Base-by-base conservation (phyloP, 2,329 filamentous ascomycete genomes). In the Calonectria henricotiae region DNA sequence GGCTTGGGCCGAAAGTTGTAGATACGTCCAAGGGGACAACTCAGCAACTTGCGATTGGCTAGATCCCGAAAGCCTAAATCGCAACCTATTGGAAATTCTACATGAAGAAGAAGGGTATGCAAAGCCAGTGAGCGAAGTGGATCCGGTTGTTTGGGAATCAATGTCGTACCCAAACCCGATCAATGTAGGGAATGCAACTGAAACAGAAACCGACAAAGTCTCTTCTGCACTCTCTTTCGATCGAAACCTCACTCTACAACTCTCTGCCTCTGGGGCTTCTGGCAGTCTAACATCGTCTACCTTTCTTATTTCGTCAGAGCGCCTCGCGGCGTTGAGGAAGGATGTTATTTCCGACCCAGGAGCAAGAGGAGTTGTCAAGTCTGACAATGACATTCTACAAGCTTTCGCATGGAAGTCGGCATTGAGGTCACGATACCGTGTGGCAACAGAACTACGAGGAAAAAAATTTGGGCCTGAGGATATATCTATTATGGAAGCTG, bases 381-480 rank as follows among this genome's bases (percentile, higher is more conserved):
- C 82, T 0, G 71, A 49, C 5, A 27, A 80, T 65, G 83, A 84
- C 46, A 81, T 83, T 12, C 71, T 84, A 2, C 80, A 84, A 69
- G 83, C 83, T 0, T 81, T 84, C 55, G 78, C 83, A 64, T 84
- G 82, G 83, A 79, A 81, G 20, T 20, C 46, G 0, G 75, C 78
- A 0, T 75, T 81, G 0, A 78, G 77, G 27, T 79, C 82, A 1
- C 76, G 83, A 13, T 80, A 81, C 43, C 79, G 77, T 2, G 80
- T 81, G 2, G 80, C 76, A 2, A 76, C 64, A 13, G 71, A 74
- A 9, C 68, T 74, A 4, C 67, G 71, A 0, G 63, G 75, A 27
- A 39, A 75, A 11, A 73, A 67, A 1, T 73, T 72, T 13, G 23
- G 39, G 0, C 68, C 76, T 0, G 73, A 79, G 15, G 77, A 79